A percentile compares a stretch with the other conserved stretches of the same genome.
These are phyloP conservation scores for Amniculicola lignicola DNA, from an alignment of 495 filamentous ascomycete species.

Conservation along the genomic window DNA sequence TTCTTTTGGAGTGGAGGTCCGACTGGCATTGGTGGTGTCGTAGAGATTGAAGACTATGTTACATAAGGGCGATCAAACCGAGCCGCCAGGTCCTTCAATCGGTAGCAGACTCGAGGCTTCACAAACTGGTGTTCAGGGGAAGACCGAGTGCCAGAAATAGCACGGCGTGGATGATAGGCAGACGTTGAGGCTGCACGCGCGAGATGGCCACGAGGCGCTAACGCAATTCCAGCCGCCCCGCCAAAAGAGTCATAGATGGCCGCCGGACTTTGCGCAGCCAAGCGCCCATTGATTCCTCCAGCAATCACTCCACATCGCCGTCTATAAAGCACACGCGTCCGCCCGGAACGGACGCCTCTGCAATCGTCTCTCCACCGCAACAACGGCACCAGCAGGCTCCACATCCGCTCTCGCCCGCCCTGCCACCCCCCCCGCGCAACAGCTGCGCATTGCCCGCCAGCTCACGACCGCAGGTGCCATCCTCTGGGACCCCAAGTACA, in stretches of 20 bases:
- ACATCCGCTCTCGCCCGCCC: slow-evolving; percentile 21
- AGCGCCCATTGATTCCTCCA: not conserved
- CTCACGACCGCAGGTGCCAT: slow-evolving; percentile 43
- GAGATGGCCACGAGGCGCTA: too few relatives aligned
- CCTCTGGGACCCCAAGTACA: slow-evolving; percentile 45
- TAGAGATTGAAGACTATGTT: too few relatives aligned
- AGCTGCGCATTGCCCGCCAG: slow-evolving; percentile 38
- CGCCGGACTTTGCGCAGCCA: not conserved
- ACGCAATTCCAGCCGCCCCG: too few relatives aligned
- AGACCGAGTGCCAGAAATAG: too few relatives aligned
- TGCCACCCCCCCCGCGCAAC: slow-evolving; percentile 29
- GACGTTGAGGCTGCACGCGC: too few relatives aligned
- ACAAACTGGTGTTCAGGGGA: too few relatives aligned
- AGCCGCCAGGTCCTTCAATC: too few relatives aligned
- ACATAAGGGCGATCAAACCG: too few relatives aligned
- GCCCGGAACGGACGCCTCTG: not conserved
- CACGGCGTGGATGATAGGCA: too few relatives aligned
- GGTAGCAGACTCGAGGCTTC: too few relatives aligned
- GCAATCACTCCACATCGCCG: not conserved
- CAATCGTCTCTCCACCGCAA: slow-evolving; percentile 10
- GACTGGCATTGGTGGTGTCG: too few relatives aligned
- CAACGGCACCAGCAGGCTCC: slow-evolving; percentile 32
- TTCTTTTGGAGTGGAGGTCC: too few relatives aligned
- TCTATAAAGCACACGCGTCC: not conserved
- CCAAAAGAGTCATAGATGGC: slow-evolving; percentile 2